Evolutionary conservation across 345 rosid species (phyloP).

Genomic region (Populus euphratica): DNA sequence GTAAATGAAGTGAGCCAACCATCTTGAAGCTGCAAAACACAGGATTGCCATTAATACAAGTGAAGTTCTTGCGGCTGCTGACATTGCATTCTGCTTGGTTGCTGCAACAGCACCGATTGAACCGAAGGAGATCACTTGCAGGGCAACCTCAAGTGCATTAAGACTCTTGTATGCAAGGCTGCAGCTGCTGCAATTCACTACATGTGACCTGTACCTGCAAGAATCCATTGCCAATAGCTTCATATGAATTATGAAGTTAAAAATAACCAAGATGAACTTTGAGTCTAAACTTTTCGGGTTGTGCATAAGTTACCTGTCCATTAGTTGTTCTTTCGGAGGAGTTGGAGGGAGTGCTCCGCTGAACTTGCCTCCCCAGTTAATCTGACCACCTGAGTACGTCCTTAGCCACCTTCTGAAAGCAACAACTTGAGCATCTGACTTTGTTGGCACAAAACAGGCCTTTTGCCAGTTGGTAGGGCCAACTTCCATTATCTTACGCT

Average conservation of each 20-base stretch:
- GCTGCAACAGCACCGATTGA: conserved; percentile 55
- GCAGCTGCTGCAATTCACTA: conserved; percentile 80
- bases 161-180: conserved; percentile 55
- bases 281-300: background rate
- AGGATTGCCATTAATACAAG: conserved; percentile 43
- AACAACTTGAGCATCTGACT: conserved; percentile 70
- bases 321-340: conserved; percentile 67
- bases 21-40: conserved; percentile 68
- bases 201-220: conserved; percentile 81
- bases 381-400: conserved; percentile 54
- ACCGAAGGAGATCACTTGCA: conserved; percentile 54
- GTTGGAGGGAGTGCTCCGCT: conserved; percentile 60
- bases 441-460: conserved; percentile 77
- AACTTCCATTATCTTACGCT: conserved; percentile 62
- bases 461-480: conserved; percentile 78
- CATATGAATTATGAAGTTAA: background rate
- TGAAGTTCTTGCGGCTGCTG: conserved; percentile 38
- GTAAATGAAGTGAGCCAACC: conserved; percentile 69
- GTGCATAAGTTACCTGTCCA: conserved; percentile 56
- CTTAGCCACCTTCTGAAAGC: conserved; percentile 75
- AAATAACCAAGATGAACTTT: background rate
- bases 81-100: conserved; percentile 39
- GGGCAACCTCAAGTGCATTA: conserved; percentile 46
- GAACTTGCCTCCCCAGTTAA: conserved; percentile 74
- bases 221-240: background rate